phyloP scores from a whole-genome alignment of 2,329 filamentous ascomycete genomes.

The Colletotrichum sp. region DNA sequence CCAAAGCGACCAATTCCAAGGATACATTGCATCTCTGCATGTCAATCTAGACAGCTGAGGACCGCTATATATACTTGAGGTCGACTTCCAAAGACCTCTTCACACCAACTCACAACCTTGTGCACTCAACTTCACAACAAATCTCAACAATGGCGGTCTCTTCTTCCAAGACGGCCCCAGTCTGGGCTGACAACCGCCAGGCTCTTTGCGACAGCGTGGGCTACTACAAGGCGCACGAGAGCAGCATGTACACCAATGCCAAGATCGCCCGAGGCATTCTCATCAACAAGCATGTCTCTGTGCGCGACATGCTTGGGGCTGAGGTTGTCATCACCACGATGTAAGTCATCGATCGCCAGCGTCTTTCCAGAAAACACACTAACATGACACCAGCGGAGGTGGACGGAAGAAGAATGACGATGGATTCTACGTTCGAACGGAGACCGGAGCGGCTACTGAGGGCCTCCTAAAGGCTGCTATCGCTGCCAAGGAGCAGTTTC shows the following conservation, averaged over 20 bases:
- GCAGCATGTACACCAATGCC: constrained; percentile 57
- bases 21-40: background rate
- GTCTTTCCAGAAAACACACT: background rate
- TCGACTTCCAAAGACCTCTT: background rate
- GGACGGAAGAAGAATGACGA: constrained; percentile 48
- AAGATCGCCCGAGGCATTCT: constrained; percentile 61
- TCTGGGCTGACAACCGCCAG: constrained; percentile 63
- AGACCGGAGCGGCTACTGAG: constrained; percentile 42
- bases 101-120: background rate
- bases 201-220: constrained; percentile 67
- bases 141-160: background rate
- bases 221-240: constrained; percentile 66
- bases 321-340: constrained; percentile 68
- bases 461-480: constrained; percentile 37
- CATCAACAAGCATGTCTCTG: constrained; percentile 57
- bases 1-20: background rate
- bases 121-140: background rate
- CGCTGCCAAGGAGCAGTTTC: constrained; percentile 47
- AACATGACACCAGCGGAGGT: constrained; percentile 52
- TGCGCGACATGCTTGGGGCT: constrained; percentile 61
- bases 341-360: constrained; percentile 40
- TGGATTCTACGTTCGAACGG: constrained; percentile 48
- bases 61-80: background rate
- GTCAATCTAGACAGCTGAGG: background rate
- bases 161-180: background rate